Evolutionary conservation across 164 flowering plant species (phyloP).

Genomic region (Santalum album): DNA sequence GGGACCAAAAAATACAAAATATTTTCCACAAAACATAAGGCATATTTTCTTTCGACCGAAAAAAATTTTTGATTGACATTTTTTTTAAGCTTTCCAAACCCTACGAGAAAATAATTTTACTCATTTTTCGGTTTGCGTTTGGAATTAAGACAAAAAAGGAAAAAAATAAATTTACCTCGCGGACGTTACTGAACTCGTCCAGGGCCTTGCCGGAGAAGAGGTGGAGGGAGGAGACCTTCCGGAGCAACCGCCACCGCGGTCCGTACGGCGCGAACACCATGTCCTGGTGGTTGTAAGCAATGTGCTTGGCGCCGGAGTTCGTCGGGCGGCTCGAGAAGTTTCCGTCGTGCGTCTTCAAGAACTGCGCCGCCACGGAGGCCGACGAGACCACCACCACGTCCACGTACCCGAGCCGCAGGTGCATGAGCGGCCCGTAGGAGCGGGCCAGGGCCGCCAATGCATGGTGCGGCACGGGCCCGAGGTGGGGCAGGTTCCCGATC

Average conservation of each 20-base stretch:
- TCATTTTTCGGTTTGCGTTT: too few relatives aligned
- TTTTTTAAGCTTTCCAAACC: too few relatives aligned
- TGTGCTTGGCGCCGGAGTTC: constrained; percentile 63
- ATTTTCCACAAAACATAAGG: too few relatives aligned
- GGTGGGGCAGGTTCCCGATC: constrained; percentile 80
- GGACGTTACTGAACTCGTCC: constrained; percentile 54
- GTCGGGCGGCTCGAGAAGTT: constrained; percentile 77
- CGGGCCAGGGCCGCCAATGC: constrained; percentile 49
- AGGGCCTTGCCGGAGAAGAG: constrained; percentile 75
- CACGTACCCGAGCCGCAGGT: constrained; percentile 62
- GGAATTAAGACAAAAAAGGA: too few relatives aligned
- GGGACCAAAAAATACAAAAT: too few relatives aligned
- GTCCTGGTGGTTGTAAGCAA: constrained; percentile 77
- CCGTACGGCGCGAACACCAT: constrained; percentile 87
- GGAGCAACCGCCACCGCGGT: constrained; percentile 68
- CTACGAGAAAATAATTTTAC: too few relatives aligned
- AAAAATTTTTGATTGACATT: too few relatives aligned
- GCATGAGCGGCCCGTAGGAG: constrained; percentile 66
- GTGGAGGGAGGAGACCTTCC: constrained; percentile 70
- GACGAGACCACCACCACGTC: constrained; percentile 79
- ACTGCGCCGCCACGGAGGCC: constrained; percentile 54
- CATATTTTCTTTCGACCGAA: too few relatives aligned
- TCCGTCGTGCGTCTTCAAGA: constrained; percentile 64
- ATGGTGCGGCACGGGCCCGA: constrained; percentile 73
- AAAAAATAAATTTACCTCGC: constrained; percentile 30